These are phyloP conservation scores for Fabrea salina DNA, from an alignment of 169 alveolate genomes.

Conservation along the genomic window DNA sequence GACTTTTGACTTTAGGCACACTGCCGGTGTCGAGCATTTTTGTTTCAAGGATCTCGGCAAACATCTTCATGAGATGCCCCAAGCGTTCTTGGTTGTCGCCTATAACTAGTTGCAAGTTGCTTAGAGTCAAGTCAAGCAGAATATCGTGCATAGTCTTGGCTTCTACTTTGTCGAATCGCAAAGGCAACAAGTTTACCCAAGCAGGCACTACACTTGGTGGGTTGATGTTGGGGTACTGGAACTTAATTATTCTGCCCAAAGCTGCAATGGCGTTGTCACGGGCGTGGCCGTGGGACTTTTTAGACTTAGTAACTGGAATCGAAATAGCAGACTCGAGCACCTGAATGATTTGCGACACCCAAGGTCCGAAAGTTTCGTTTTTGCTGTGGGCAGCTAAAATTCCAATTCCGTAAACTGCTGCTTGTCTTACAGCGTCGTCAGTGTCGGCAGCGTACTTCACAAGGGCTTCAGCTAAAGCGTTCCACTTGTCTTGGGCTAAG, in stretches of 20 bases:
- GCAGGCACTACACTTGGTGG: constrained; percentile 34
- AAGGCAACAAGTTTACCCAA: constrained; percentile 64
- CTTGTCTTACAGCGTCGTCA: constrained; percentile 76
- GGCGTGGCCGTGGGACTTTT: constrained; percentile 71
- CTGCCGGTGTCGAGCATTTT: constrained; percentile 42
- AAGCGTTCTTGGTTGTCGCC: constrained; percentile 41
- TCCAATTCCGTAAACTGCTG: constrained; percentile 83
- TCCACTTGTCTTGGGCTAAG: constrained; percentile 54
- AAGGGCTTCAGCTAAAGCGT: constrained; percentile 58
- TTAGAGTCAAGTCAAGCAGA: constrained; percentile 43
- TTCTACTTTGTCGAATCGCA: constrained; percentile 65
- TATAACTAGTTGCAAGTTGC: constrained; percentile 25
- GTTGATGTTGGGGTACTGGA: constrained; percentile 40
- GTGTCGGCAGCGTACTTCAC: constrained; percentile 49
- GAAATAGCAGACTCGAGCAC: constrained; percentile 48
- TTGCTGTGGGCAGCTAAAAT: constrained; percentile 56
- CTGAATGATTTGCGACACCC: constrained; percentile 44
- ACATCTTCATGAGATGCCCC: constrained; percentile 27
- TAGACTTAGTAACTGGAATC: constrained; percentile 53
- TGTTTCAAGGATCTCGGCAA: constrained; percentile 38
- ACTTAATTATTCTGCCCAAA: constrained; percentile 76
- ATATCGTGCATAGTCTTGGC: constrained; percentile 58
- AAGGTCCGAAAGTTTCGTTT: constrained; percentile 42
- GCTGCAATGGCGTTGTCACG: constrained; percentile 82
- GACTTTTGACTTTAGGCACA: constrained; percentile 37